Conservation (phyloP, 1,284 basidiomycete species). For the Ceratorhiza oryzae-sativae region DNA sequence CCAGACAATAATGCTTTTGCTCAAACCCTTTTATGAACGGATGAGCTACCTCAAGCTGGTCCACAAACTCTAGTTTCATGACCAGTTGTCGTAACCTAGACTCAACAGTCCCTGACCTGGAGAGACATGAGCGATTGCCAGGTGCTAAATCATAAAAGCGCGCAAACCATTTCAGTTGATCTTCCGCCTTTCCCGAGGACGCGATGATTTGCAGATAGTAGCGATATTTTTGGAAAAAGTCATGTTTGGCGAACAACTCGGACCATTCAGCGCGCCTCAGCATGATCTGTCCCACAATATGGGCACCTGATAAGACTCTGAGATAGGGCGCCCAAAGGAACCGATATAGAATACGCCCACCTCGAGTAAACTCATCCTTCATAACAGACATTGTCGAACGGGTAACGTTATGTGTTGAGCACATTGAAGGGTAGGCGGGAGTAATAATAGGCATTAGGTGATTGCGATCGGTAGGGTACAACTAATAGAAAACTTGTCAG, state of each 20-base stretch:
- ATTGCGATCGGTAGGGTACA: conserved; percentile 90
- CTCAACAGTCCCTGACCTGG: conserved; percentile 94
- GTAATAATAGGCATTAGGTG: conserved; percentile 99
- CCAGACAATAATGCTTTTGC: conserved; percentile 82
- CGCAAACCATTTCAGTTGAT: conserved; percentile 92
- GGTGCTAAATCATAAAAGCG: conserved; percentile 12
- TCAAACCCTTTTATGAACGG: conserved; percentile 96
- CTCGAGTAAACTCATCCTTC: conserved; percentile 95
- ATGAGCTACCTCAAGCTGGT: conserved; percentile 90
- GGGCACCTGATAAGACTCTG: conserved; percentile 66
- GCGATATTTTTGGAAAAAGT: conserved; percentile 97
- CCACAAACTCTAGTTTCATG: conserved; percentile 96
- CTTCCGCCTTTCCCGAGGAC: conserved; percentile 80
- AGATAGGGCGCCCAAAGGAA: conserved; percentile 32
- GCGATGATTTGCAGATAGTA: conserved; percentile 99
- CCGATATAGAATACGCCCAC: conserved; percentile 53
- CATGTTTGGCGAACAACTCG: conserved; percentile 90
- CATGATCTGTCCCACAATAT: conserved; percentile 92
- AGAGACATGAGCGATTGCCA: not conserved
- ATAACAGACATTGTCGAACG: conserved; percentile 96
- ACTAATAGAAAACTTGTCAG: conserved; percentile 54
- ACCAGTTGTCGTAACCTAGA: conserved; percentile 94
- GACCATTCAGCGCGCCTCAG: conserved; percentile 87
- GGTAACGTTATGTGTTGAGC: conserved; percentile 97
- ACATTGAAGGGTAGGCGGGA: conserved; percentile 99